A percentile compares a stretch with the other conserved stretches of the same genome.
These are phyloP conservation scores for Wickerhamiella shivajii DNA, from an alignment of 805 yeast genomes.

Conservation along the genomic window DNA sequence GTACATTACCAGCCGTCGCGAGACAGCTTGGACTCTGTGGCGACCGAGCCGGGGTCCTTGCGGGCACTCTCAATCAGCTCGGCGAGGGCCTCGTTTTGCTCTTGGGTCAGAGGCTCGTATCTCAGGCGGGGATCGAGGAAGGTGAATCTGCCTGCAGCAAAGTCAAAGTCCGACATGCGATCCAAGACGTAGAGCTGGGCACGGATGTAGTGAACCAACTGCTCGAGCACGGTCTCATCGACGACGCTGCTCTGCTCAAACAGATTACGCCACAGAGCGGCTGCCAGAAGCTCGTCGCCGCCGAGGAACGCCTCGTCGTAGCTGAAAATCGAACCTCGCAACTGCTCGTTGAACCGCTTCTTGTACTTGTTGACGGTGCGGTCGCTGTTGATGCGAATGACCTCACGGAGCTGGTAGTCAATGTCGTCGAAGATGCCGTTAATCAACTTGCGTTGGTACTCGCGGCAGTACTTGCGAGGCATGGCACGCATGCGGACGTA, in stretches of 20 bases:
- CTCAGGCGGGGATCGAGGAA: conserved; percentile 73
- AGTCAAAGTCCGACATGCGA: conserved; percentile 77
- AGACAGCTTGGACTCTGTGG: conserved; percentile 14
- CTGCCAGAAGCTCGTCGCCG: conserved; percentile 40
- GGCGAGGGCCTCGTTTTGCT: conserved; percentile 32
- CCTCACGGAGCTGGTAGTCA: conserved; percentile 72
- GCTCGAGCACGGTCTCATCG: conserved; percentile 74
- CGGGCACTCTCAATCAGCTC: conserved; percentile 20
- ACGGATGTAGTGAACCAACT: conserved; percentile 77
- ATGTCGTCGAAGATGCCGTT: conserved; percentile 84
- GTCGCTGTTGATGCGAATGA: conserved; percentile 69
- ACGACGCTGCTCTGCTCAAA: conserved; percentile 73
- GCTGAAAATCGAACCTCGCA: conserved; percentile 76
- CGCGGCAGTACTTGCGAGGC: conserved; percentile 79
- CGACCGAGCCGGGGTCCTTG: conserved; percentile 13
- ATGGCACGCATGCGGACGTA: conserved; percentile 91
- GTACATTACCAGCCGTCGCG: conserved; percentile 20
- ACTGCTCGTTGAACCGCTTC: conserved; percentile 79
- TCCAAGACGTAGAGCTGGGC: conserved; percentile 78
- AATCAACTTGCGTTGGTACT: conserved; percentile 81
- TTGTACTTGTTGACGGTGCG: conserved; percentile 72
- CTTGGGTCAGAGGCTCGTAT: conserved; percentile 54
- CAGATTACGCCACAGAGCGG: conserved; percentile 54
- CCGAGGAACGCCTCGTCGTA: conserved; percentile 84
- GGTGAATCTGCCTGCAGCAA: conserved; percentile 76